These are phyloP conservation scores for Metschnikowia colocasiae DNA, from an alignment of 805 yeast genomes.

Conservation along the genomic window DNA sequence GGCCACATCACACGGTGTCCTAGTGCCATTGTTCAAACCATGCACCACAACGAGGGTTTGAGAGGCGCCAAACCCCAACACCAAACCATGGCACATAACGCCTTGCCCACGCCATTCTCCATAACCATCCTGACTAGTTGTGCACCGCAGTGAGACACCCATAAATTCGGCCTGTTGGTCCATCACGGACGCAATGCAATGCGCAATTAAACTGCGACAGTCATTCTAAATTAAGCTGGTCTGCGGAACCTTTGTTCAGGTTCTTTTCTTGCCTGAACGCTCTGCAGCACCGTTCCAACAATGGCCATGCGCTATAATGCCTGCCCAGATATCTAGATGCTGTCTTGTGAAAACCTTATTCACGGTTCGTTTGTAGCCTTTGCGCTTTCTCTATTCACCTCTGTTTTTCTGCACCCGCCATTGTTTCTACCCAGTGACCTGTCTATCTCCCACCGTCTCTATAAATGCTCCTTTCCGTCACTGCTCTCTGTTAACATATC, in stretches of 20 bases:
- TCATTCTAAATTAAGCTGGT: conserved; percentile 1
- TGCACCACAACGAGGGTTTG: background rate
- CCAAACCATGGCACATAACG: too few species aligned
- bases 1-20: background rate
- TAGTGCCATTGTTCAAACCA: background rate
- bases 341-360: conserved; percentile 1
- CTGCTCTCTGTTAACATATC: background rate
- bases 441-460: background rate
- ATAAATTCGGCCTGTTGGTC: background rate
- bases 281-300: background rate
- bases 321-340: background rate
- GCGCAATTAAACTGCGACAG: conserved; percentile 3
- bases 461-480: background rate
- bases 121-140: background rate
- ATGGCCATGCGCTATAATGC: background rate
- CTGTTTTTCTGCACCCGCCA: conserved; percentile 1
- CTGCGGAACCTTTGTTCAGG: background rate
- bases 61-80: too few species aligned
- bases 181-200: conserved; percentile 3
- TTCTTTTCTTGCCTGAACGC: conserved; percentile 2
- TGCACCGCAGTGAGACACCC: background rate
- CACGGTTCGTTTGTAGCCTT: background rate
- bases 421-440: conserved; percentile 1
- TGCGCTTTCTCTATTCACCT: background rate
- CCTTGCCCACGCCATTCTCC: background rate